These are phyloP conservation scores for Penicillium digitatum DNA, from an alignment of 2,329 filamentous ascomycete species.

Conservation along the genomic window DNA sequence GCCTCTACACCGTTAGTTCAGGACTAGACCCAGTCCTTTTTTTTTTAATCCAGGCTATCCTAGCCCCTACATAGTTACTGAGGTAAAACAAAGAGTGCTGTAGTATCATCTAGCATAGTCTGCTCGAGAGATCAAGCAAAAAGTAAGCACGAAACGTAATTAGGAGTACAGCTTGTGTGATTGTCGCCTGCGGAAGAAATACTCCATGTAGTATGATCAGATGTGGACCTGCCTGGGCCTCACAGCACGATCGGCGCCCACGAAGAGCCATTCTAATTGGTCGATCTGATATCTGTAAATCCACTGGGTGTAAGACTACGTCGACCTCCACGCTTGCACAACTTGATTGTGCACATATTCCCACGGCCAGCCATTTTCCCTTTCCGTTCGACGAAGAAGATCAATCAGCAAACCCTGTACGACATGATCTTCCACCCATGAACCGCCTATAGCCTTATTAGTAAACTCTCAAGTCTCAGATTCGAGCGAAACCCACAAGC, in stretches of 20 bases:
- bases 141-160: no score
- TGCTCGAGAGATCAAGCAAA: no score
- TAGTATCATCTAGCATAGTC: no score
- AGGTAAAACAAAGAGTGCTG: no score
- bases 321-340: conserved; percentile 3
- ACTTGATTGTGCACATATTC: conserved; percentile 6
- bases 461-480: not conserved
- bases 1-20: no score
- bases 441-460: conserved; percentile 18
- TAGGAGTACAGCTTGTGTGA: not conserved
- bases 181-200: not conserved
- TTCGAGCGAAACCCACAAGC: conserved; percentile 24
- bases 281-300: not conserved
- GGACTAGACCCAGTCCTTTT: no score
- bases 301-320: conserved; percentile 1
- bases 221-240: not conserved
- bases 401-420: conserved; percentile 6
- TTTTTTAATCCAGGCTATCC: no score
- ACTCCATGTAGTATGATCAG: not conserved
- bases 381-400: conserved; percentile 9
- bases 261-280: not conserved
- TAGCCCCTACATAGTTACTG: no score
- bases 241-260: not conserved
- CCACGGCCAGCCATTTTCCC: conserved; percentile 11
- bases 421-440: conserved; percentile 30